A percentile compares a stretch with the other conserved stretches of the same genome.
Conservation (phyloP, 768 basidiomycete genomes). For the Lentinula detonsa region DNA sequence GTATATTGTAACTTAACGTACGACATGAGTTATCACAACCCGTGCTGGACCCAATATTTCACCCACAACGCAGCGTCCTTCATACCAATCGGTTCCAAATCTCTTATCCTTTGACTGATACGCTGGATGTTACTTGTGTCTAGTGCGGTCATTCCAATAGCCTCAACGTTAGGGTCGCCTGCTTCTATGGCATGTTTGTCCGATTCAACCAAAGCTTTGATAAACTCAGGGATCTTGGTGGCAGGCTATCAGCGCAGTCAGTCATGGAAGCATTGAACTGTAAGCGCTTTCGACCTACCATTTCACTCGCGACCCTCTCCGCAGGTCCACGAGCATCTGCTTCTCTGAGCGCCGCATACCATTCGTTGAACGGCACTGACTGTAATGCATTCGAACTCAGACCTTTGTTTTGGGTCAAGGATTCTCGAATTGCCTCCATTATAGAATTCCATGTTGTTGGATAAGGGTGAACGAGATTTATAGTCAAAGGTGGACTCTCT, state of each 20-base stretch:
- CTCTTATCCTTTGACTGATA: background rate
- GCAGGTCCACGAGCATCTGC: constrained; percentile 12
- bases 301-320: constrained; percentile 19
- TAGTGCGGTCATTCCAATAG: background rate
- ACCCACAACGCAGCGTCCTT: background rate
- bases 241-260: constrained; percentile 20
- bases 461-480: constrained; percentile 33
- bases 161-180: background rate
- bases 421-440: constrained; percentile 18
- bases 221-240: constrained; percentile 24
- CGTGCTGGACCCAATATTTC: background rate
- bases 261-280: background rate
- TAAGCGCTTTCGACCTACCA: constrained; percentile 20
- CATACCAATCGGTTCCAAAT: background rate
- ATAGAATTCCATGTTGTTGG: constrained; percentile 23
- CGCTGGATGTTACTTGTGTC: background rate
- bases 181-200: constrained; percentile 8
- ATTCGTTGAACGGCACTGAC: constrained; percentile 20
- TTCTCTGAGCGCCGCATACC: constrained; percentile 21
- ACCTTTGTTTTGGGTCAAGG: constrained; percentile 11
- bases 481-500: constrained; percentile 13
- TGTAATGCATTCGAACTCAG: constrained; percentile 8
- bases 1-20: too few species aligned
- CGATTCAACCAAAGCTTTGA: constrained; percentile 14
- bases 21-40: background rate